Evolutionary conservation across 2,329 filamentous ascomycete species (phyloP).

Genomic region (Lachnellula cervina): DNA sequence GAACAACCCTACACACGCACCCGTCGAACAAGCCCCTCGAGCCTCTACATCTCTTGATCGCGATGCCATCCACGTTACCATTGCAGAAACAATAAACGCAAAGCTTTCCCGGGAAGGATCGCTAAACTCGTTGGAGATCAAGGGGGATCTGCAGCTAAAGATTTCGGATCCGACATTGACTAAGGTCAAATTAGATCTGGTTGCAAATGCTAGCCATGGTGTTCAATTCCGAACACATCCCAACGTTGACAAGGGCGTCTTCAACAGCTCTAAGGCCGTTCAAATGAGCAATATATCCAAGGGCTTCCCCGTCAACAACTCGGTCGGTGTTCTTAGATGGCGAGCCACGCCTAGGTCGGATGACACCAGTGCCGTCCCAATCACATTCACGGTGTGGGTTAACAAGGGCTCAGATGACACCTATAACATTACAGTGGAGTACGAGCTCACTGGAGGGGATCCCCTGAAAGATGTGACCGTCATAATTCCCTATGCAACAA

Average conservation of each 20-base stretch:
- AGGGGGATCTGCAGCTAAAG: slow-evolving; percentile 85
- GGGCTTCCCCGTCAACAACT: slow-evolving; percentile 91
- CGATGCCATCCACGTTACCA: slow-evolving; percentile 80
- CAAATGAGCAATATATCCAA: slow-evolving; percentile 85
- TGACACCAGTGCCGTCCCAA: slow-evolving; percentile 75
- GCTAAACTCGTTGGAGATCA: slow-evolving; percentile 80
- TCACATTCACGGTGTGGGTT: slow-evolving; percentile 97
- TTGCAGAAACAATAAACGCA: slow-evolving; percentile 86
- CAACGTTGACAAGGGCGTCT: slow-evolving; percentile 86
- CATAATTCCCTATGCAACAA: slow-evolving; percentile 77
- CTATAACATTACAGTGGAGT: slow-evolving; percentile 90
- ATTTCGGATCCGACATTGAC: slow-evolving; percentile 85
- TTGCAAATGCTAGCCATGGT: slow-evolving; percentile 70
- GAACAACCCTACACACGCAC: slow-evolving; percentile 43
- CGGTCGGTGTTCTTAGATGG: slow-evolving; percentile 91
- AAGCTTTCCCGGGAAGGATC: slow-evolving; percentile 84
- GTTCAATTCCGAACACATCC: slow-evolving; percentile 94
- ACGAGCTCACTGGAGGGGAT: slow-evolving; percentile 81
- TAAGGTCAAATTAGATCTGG: slow-evolving; percentile 82
- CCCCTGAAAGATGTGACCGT: slow-evolving; percentile 79
- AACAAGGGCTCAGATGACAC: slow-evolving; percentile 78
- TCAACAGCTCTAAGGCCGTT: slow-evolving; percentile 76
- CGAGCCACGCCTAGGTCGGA: slow-evolving; percentile 77
- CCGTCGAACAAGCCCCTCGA: slow-evolving; percentile 52
- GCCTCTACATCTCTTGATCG: slow-evolving; percentile 67